Evolutionary conservation across 352 stramenopile genomes (phyloP).

Genomic region (Hyaloperonospora arabidopsidis): DNA sequence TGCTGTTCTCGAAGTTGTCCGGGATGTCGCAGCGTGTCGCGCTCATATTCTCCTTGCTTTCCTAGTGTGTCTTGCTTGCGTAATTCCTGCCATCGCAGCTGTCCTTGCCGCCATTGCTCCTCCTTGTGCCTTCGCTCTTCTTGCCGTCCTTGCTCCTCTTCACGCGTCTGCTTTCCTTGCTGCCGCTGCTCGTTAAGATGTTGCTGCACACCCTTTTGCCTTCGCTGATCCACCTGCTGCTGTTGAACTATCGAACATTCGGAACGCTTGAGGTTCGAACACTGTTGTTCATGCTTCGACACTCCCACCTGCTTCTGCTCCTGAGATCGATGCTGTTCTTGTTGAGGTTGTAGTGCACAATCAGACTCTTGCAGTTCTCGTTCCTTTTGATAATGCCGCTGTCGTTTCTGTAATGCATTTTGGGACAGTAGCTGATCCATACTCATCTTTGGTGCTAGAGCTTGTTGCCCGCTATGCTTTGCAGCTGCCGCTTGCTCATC

Average conservation of each 20-base stretch:
- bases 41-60: neutral
- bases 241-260: constrained; percentile 5
- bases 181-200: constrained; percentile 8
- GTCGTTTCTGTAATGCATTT: constrained; percentile 7
- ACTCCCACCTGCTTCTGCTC: constrained; percentile 6
- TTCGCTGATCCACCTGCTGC: constrained; percentile 5
- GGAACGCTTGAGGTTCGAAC: constrained; percentile 4
- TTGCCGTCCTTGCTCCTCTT: neutral
- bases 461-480: constrained; percentile 8
- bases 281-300: constrained; percentile 14
- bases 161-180: neutral
- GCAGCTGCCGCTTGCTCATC: constrained; percentile 23
- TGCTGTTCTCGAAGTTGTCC: constrained; percentile 9
- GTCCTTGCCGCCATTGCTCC: neutral
- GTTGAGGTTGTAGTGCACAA: constrained; percentile 3
- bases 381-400: constrained; percentile 6
- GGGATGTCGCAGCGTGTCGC: no score
- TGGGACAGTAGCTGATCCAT: constrained; percentile 13
- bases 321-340: constrained; percentile 11
- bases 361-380: constrained; percentile 9
- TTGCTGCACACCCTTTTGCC: constrained; percentile 3
- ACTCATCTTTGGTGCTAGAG: constrained; percentile 12
- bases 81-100: neutral
- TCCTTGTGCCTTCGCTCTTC: neutral
- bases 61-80: neutral